Conservation (phyloP, 148 eudicot species). For the Vaccinium myrtillus region DNA sequence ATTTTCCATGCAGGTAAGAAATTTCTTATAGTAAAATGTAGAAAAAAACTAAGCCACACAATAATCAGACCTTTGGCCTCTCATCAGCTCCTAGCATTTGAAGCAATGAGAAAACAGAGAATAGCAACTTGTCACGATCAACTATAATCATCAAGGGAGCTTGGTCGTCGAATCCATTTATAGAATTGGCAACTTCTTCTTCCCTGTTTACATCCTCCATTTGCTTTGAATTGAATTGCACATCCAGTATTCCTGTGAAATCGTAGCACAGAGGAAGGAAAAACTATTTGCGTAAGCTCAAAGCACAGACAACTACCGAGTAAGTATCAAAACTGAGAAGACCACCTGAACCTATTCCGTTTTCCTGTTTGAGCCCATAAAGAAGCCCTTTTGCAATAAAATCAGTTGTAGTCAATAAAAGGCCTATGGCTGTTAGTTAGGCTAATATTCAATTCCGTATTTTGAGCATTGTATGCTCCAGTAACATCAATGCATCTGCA, state of each 20-base stretch:
- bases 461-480: constrained; percentile 91
- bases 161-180: constrained; percentile 33
- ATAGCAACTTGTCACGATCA: constrained; percentile 69
- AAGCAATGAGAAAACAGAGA: constrained; percentile 78
- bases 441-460: constrained; percentile 93
- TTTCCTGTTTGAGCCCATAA: constrained; percentile 35
- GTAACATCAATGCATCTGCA: constrained; percentile 91
- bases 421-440: constrained; percentile 94
- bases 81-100: constrained; percentile 93
- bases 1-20: not conserved
- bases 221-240: constrained; percentile 25
- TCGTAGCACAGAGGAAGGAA: not conserved
- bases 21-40: not conserved
- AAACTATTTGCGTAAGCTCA: constrained; percentile 5
- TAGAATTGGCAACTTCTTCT: constrained; percentile 19
- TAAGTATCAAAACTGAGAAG: not conserved
- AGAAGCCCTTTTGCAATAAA: constrained; percentile 79
- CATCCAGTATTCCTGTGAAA: constrained; percentile 26
- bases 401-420: constrained; percentile 95
- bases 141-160: constrained; percentile 43
- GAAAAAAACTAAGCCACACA: not conserved
- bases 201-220: constrained; percentile 35
- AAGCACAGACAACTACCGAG: not conserved
- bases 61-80: constrained; percentile 78
- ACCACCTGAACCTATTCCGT: constrained; percentile 38